Conservation (phyloP, 2,329 filamentous ascomycete species). For the Colletotrichum cuscutae region DNA sequence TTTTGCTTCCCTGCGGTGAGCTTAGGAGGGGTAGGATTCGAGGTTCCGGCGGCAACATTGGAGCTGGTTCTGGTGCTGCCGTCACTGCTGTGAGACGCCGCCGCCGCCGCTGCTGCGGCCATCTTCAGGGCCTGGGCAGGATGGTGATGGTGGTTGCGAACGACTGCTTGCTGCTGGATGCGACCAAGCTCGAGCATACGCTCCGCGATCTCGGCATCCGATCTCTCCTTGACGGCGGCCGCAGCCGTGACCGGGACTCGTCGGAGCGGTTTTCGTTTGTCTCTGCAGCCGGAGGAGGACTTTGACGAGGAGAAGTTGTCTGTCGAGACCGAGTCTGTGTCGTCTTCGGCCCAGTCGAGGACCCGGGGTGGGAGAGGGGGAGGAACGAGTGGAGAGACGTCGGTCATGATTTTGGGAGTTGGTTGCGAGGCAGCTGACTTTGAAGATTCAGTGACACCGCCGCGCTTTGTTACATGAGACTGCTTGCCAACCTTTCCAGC, state of each 20-base stretch:
- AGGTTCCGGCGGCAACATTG: neutral
- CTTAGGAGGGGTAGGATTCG: neutral
- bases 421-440: neutral
- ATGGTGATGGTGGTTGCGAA: neutral
- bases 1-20: slow-evolving; percentile 4
- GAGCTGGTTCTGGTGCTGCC: too few species aligned
- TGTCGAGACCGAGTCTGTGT: slow-evolving; percentile 27
- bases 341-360: slow-evolving; percentile 32
- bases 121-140: neutral
- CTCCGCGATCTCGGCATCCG: slow-evolving; percentile 7
- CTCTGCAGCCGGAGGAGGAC: neutral
- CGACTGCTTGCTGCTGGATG: neutral
- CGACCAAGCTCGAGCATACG: slow-evolving; percentile 20
- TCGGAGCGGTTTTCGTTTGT: neutral
- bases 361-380: neutral
- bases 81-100: too few species aligned
- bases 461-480: neutral
- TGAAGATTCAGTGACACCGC: neutral
- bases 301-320: slow-evolving; percentile 22
- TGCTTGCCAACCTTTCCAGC: neutral
- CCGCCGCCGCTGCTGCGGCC: too few species aligned
- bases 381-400: neutral
- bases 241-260: neutral
- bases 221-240: neutral
- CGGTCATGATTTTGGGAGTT: neutral